Conservation (phyloP, 108 stramenopile genomes). For the Pseudonitzschia pungens region DNA sequence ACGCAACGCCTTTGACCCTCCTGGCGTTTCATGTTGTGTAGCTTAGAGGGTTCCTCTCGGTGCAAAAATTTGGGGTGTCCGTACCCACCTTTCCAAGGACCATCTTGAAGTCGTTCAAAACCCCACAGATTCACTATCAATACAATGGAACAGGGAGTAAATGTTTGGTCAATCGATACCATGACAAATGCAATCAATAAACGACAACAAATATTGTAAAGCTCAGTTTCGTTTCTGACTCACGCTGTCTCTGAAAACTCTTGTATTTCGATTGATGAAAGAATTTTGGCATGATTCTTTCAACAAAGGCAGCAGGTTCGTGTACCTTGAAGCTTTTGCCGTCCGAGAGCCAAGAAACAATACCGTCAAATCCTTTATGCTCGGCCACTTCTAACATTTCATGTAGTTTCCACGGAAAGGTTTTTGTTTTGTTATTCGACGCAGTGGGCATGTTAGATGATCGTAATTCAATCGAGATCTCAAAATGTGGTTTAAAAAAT, state of each 20-base stretch:
- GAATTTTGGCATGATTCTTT: slow-evolving; percentile 46
- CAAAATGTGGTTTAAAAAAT: too few relatives aligned
- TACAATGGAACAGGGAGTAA: too few relatives aligned
- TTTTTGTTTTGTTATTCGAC: too few relatives aligned
- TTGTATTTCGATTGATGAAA: slow-evolving; percentile 59
- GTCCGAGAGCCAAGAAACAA: slow-evolving; percentile 45
- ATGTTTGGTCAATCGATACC: too few relatives aligned
- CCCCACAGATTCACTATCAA: slow-evolving; percentile 44
- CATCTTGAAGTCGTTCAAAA: slow-evolving; percentile 26
- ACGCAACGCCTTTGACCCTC: too few relatives aligned
- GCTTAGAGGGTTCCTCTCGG: too few relatives aligned
- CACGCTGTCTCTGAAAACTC: slow-evolving; percentile 55
- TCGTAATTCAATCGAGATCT: too few relatives aligned
- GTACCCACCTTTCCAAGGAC: slow-evolving; percentile 49
- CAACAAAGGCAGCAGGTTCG: slow-evolving; percentile 53
- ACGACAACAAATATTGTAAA: too few relatives aligned
- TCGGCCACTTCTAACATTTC: slow-evolving; percentile 37
- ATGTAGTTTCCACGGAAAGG: slow-evolving; percentile 43
- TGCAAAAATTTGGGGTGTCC: slow-evolving; percentile 34
- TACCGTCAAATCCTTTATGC: slow-evolving; percentile 19
- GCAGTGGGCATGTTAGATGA: too few relatives aligned
- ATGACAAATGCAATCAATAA: too few relatives aligned
- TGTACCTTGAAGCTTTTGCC: slow-evolving; percentile 60
- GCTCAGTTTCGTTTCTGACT: too few relatives aligned
- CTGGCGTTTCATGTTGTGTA: too few relatives aligned